A percentile compares a stretch with the other conserved stretches of the same genome.
Evolutionary conservation across 352 stramenopile species (phyloP).

Genomic region (Saprolegnia diclina): DNA sequence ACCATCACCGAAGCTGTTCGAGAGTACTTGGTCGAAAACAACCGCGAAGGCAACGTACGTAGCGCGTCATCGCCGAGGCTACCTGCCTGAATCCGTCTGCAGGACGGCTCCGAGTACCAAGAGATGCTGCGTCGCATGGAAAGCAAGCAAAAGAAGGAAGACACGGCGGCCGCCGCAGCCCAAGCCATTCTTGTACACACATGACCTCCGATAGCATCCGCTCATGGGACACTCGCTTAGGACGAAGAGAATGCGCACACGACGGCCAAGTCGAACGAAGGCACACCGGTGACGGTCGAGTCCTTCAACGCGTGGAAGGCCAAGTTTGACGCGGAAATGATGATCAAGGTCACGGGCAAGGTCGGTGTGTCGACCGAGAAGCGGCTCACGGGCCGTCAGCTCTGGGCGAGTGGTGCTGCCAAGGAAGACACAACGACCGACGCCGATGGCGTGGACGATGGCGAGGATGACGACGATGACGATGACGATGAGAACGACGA

Average conservation of each 20-base stretch:
- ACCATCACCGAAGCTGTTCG: conserved; percentile 73
- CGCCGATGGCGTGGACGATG: conserved; percentile 46
- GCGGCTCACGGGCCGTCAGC: conserved; percentile 54
- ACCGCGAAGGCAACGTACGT: conserved; percentile 69
- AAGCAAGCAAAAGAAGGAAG: conserved; percentile 72
- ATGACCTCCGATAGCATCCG: no score
- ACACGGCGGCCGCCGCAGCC: conserved; percentile 50
- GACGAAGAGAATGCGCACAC: conserved; percentile 32
- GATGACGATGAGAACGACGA: conserved; percentile 43
- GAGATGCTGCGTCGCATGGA: conserved; percentile 83
- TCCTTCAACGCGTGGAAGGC: conserved; percentile 64
- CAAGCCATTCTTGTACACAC: conserved; percentile 25
- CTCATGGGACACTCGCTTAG: no score
- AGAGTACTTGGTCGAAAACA: conserved; percentile 86
- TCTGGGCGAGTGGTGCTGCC: conserved; percentile 70
- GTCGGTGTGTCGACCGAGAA: conserved; percentile 57
- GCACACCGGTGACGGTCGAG: conserved; percentile 75
- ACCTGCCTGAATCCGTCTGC: background rate
- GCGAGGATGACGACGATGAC: conserved; percentile 65
- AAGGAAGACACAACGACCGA: conserved; percentile 46
- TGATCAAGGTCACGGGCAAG: conserved; percentile 50
- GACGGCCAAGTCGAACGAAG: conserved; percentile 39
- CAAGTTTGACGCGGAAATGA: conserved; percentile 70
- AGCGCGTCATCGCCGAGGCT: background rate
- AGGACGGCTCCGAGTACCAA: conserved; percentile 85